Conservation (phyloP, 805 yeast species). For the Suhomyces canberraensis region DNA sequence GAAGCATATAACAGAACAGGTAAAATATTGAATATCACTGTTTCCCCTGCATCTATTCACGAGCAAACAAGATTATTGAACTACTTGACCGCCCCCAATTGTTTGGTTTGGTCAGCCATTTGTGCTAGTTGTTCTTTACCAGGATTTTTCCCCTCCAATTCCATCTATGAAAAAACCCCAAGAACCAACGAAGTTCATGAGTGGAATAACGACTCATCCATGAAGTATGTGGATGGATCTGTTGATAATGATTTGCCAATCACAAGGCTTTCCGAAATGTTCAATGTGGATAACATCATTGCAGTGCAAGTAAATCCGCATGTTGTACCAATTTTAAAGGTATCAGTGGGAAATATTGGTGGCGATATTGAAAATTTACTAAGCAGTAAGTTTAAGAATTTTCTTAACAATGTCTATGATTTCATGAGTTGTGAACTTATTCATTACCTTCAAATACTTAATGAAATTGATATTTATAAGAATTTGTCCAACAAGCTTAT, state of each 20-base stretch:
- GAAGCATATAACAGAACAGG: constrained; percentile 96
- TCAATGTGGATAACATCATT: constrained; percentile 93
- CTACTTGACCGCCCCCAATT: constrained; percentile 77
- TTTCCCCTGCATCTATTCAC: constrained; percentile 84
- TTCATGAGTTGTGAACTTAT: constrained; percentile 66
- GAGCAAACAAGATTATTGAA: constrained; percentile 87
- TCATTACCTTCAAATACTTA: constrained; percentile 69
- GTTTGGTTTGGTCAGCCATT: constrained; percentile 81
- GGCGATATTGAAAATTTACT: constrained; percentile 64
- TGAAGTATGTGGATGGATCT: constrained; percentile 91
- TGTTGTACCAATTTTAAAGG: constrained; percentile 79
- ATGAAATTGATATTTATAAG: constrained; percentile 74
- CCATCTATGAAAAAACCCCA: constrained; percentile 79
- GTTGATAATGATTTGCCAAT: constrained; percentile 94
- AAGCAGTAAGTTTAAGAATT: constrained; percentile 51
- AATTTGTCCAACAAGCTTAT: constrained; percentile 69
- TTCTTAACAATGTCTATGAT: constrained; percentile 53
- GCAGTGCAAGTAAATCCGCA: constrained; percentile 98
- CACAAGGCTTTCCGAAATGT: constrained; percentile 88
- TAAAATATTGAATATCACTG: constrained; percentile 87
- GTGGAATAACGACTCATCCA: constrained; percentile 73
- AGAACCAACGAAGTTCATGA: constrained; percentile 68
- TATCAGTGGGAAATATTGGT: constrained; percentile 65
- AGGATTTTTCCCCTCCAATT: constrained; percentile 81
- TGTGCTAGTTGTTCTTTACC: constrained; percentile 96